Base-by-base conservation (phyloP, 2,329 filamentous ascomycete species). In the Drechslerella coelobrocha region DNA sequence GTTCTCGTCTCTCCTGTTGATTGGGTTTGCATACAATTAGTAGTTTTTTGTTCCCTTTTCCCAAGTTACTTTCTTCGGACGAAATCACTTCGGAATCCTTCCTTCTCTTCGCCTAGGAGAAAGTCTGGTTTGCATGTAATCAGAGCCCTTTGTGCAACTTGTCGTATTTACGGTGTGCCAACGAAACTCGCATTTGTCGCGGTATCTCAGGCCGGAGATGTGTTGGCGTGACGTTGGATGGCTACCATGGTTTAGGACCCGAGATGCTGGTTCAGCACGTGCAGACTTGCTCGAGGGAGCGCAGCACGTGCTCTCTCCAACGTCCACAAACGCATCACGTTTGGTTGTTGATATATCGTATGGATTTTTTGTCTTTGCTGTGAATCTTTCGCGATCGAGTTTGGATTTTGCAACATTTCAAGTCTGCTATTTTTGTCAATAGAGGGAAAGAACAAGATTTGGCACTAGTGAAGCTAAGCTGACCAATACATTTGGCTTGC, bases 61-160 rank as follows among this genome's bases (percentile, higher is more conserved):
- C 34, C 19, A 53, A 47, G 47, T n/a, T 39, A 39, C 45, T 45
- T n/a, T n/a, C n/a, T 37, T 57, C 29, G 29, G 26, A 21, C 17
- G n/a, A 24, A 17, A n/a, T 26, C 8, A 39, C 52, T 24, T 59
- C 54, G 39, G 61, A 60, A 53, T 60, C 24, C 12, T 45, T 34
- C 9, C 34, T 17, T 5, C 26, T 24, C 54, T 37, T 48, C 26
- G 26, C 1, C 12, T 29, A 19, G n/a, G n/a, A 7, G 29, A 34
- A 34, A 7, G 29, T 12, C 6, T 34, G 7, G 29, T 7, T 34
- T 34, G 29, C 12, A 12, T 34, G 29, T 34, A 34, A 7, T 45
- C n/a, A n/a, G n/a, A n/a, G n/a, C n/a, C n/a, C n/a, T 37, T 10
- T 45, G 41, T n/a, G 41, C 41, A 45, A 17, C 41, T 45, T 10